Evolutionary conservation across 2,329 filamentous ascomycete species (phyloP).

Genomic region (Sordariomycetes sp.): DNA sequence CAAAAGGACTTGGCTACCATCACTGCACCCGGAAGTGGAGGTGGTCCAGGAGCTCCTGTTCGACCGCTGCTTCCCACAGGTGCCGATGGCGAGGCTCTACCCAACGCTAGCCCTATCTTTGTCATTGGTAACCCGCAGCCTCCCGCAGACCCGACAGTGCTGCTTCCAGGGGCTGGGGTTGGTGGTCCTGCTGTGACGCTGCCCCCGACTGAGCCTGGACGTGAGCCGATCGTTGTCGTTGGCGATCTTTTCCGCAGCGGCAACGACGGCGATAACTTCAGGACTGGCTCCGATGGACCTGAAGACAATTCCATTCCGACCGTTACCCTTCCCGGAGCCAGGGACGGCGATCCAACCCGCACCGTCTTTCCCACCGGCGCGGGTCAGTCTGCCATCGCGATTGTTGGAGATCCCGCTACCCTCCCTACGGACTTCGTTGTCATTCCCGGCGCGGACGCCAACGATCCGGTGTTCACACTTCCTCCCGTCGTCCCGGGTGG

Average conservation of each 20-base stretch:
- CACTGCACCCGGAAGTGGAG: constrained; percentile 6
- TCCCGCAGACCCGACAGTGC: not conserved
- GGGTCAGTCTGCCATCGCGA: constrained; percentile 7
- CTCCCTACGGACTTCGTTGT: not conserved
- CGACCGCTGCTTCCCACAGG: constrained; percentile 10
- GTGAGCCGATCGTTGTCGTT: constrained; percentile 7
- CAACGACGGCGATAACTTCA: constrained; percentile 5
- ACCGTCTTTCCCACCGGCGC: constrained; percentile 9
- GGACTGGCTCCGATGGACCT: not conserved
- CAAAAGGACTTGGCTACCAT: constrained; percentile 7
- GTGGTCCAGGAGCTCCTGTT: constrained; percentile 4
- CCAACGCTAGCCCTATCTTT: constrained; percentile 7
- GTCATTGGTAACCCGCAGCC: constrained; percentile 4
- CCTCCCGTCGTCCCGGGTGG: not conserved
- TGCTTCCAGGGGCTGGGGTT: not conserved
- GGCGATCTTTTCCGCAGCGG: not conserved
- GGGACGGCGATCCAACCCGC: constrained; percentile 3
- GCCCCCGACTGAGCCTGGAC: not conserved
- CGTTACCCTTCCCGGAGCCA: constrained; percentile 6
- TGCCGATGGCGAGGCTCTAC: constrained; percentile 8
- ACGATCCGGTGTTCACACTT: not conserved
- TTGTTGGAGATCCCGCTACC: constrained; percentile 4
- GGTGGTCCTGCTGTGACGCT: not conserved
- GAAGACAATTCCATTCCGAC: constrained; percentile 5
- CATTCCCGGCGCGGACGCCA: not conserved